Base-by-base conservation (phyloP, 768 basidiomycete genomes). In the Amylocystis lapponica region DNA sequence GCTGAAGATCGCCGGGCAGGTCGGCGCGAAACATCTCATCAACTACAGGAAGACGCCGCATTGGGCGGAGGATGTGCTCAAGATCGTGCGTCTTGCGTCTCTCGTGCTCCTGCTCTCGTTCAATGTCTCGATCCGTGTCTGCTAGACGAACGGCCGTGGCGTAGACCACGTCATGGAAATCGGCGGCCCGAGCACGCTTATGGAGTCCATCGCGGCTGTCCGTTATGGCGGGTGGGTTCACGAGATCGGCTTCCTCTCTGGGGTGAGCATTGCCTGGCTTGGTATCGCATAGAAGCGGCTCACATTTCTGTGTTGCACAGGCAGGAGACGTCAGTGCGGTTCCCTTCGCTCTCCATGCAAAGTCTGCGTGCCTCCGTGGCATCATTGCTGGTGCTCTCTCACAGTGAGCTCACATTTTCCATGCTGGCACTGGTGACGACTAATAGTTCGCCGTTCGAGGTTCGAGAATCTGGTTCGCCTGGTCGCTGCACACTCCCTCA, bases 21-120 rank as follows among this genome's bases (percentile, higher is more conserved):
- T 80, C n/a, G 79, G 81, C 16, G 71, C 67, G 10, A 66, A 70
- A 9, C 63, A 79, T 40, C 51, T 74, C n/a, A 79, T 85, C 63
- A 81, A 84, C 64, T 85, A 84, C 56, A 75, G 67, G 43, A 71
- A 61, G 44, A 67, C 61, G 2, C 71, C 74, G 1, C 58, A 79
- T 29, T 83, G 81, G 81, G 75, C 79, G 26, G 56, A 71, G 20
- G 69, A 77, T 47, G 73, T 71, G 2, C 41, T 64, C 22, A 55
- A 59, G 39, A 58, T 79, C 14, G 74, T 72, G 46, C 27, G 68
- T 56, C 12, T 21, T 17, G 16, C 16, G 1, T 3, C 26, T 7
- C 19, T 6, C 33, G 4, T 21, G 20, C 22, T 43, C 16, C 41
- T 10, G 5, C 17, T 32, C 33, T 10, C 25, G 1, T 25, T 36